Conservation (phyloP, 192 early-diverging fungal species). For the Coemansia sp. region DNA sequence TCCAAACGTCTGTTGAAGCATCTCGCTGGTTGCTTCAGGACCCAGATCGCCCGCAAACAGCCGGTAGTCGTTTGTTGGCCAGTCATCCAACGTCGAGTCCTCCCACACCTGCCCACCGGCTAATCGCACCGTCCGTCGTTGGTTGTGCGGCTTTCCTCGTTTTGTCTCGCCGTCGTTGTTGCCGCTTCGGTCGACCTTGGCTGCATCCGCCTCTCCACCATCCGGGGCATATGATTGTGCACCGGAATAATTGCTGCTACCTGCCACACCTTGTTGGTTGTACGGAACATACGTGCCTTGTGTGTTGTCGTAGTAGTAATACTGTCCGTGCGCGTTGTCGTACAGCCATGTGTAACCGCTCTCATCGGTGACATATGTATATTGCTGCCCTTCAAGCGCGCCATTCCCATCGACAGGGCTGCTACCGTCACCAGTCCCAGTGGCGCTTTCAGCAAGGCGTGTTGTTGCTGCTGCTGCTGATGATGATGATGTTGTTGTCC, state of each 20-base stretch:
- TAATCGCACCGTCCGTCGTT: constrained; percentile 65
- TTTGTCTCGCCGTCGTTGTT: constrained; percentile 37
- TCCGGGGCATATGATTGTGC: background rate
- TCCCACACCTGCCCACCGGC: constrained; percentile 96
- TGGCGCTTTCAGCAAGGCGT: background rate
- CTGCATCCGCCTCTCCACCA: background rate
- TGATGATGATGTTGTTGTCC: background rate
- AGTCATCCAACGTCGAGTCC: constrained; percentile 79
- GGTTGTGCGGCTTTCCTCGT: constrained; percentile 50
- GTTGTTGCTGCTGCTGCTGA: background rate
- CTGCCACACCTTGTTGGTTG: background rate
- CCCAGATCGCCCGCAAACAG: constrained; percentile 94
- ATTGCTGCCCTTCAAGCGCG: constrained; percentile 22
- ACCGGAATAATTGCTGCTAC: constrained; percentile 10
- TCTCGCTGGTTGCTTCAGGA: constrained; percentile 86
- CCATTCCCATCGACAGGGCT: background rate
- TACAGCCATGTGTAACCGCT: constrained; percentile 47
- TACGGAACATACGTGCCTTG: constrained; percentile 34
- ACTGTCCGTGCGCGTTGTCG: constrained; percentile 35
- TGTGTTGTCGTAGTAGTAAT: constrained; percentile 48
- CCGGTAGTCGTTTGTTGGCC: constrained; percentile 89
- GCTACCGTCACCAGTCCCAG: background rate
- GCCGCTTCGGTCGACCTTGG: background rate
- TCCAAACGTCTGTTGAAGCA: constrained; percentile 74
- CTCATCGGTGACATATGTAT: constrained; percentile 48